Evolutionary conservation across 2,329 filamentous ascomycete genomes (phyloP), one percentile per base, ranked within the genome.

Genomic region (Ascochyta clinopodiicola): DNA sequence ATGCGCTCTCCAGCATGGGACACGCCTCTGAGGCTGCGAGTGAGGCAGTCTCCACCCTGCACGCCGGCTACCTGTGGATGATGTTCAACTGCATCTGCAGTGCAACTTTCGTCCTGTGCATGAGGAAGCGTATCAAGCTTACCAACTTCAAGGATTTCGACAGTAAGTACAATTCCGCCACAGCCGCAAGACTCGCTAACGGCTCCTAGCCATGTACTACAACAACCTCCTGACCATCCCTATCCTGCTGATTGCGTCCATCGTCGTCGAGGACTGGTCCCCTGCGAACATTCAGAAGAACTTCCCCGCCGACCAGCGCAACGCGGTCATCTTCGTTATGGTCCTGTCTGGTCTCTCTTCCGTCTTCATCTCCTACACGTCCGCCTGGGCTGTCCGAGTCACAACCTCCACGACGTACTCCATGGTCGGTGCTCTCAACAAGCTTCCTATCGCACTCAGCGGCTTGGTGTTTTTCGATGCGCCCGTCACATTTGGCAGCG

Each of bases 101-200:
- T 25, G 92, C 95, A 1, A 86, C 91, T 21, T 98, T 96, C 70
- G 83, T 98, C 42, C 80, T 99, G 61, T 86, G 90, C 66, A 98
- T 97, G 94, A 89, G 95, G 75, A 98, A 98, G 84, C 89, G 96
- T 64, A 98, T 99, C 77, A 98, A 98, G 88, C 87, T 96, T 79
- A 97, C 96, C 82, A 97, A 96, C 83, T 98, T 99, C 81, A 97
- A 96, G 84, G 95, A 98, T 77, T 98, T 96, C 82, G 95, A 99
- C 77, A 96, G 94, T 97, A 84, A 80, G 94, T 56, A 13, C 22
- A 15, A 24, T 27, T 37, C 37, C 38, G 39, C 34, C 17, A 9
- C n/a, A n/a, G 46, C 9, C 67, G 36, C 6, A 10, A 21, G 78
- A 37, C 25, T 19, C 6, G 29, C 66, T 68, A 61, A 68, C 39